Base-by-base conservation (phyloP, 805 yeast species). In the Schwanniomyces vanrijiae region DNA sequence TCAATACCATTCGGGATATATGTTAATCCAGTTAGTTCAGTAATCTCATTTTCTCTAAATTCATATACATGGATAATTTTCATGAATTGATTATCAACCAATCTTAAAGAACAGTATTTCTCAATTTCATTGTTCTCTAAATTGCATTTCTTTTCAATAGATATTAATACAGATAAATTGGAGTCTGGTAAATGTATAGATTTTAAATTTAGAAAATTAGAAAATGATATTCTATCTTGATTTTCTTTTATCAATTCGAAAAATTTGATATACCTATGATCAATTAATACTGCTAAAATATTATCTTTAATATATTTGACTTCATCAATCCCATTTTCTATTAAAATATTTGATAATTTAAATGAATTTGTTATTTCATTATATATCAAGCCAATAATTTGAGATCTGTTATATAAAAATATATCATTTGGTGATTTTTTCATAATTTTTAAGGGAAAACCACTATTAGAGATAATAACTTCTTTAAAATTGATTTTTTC, bases 21-120 rank as follows among this genome's bases (percentile, higher is more conserved):
- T 38, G 56, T 45, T 8, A 64, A 43, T 47, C 61, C 66, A 19
- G 54, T 51, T 25, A 56, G 43, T 34, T 60, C 64, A 3, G 49
- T 40, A 6, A 51, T 51, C 1, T 40, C 37, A 7, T 45, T 21
- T 19, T 44, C 45, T 5, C 52, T 37, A 37, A 48, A 54, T 8
- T 50, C 43, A 8, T 43, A 47, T 10, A 35, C 47, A 22, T 43
- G 37, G 2, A 59, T 11, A 13, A 38, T 37, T 19, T 40, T 43
- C 64, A 60, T 56, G 3, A 47, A 25, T 2, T 7, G 25, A 22
- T 40, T 41, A 28, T 60, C 51, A 5, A 61, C 39, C 25, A 63
- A 45, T 28, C 54, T 53, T 4, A 64, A 24, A 29, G 47, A 49
- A 4, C 58, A 51, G 22, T 41, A 44, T 21, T 55, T 55, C 9